Evolutionary conservation across 1,139 yeast genomes (phyloP), one percentile per base, ranked within the genome.

Genomic region (Candida pseudoviswanathii): DNA sequence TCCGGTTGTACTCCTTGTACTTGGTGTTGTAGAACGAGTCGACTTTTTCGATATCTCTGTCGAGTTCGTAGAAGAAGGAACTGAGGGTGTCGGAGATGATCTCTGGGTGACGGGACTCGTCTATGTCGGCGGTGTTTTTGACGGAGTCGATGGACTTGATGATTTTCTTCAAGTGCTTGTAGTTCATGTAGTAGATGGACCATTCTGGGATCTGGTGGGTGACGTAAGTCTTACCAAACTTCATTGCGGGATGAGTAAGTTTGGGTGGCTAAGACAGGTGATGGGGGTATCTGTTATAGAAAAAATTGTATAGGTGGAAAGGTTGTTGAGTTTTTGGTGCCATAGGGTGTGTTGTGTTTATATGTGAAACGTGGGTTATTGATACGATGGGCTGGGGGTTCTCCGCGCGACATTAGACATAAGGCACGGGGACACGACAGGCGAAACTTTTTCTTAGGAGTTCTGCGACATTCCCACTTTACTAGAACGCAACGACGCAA

Each of bases 151-250:
- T 64, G 29, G 65, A 65, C 65, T 89, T 89, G 68, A 92, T 88
- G 58, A 84, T 80, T 64, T 87, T 86, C 72, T 94, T 94, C 59
- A 94, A 77, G 49, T 80, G 84, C 67, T 92, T 94, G 70, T 94
- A 94, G 69, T 90, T 88, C 77, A 92, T 81, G 64, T 94, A 92
- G 60, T 79, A 81, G 75, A 70, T 68, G n/a, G 74, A 62, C 97
- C 98, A 92, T 70, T 91, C 97, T 6, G 97, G 97, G 52, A 92
- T 89, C 73, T 90, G 96, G 67, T 92, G 96, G 50, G 89, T 75
- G 37, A 85, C 69, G 58, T 89, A 68, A 4, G 90, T 87, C 65
- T 89, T 89, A 34, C 96, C 96, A 67, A 89, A 89, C 78, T 89
- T 89, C 96, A 89, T 89, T 7, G 4, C 44, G 40, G 8, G 6